Evolutionary conservation across 2,329 filamentous ascomycete genomes (phyloP).

Genomic region (Pseudodiploospora longispora): DNA sequence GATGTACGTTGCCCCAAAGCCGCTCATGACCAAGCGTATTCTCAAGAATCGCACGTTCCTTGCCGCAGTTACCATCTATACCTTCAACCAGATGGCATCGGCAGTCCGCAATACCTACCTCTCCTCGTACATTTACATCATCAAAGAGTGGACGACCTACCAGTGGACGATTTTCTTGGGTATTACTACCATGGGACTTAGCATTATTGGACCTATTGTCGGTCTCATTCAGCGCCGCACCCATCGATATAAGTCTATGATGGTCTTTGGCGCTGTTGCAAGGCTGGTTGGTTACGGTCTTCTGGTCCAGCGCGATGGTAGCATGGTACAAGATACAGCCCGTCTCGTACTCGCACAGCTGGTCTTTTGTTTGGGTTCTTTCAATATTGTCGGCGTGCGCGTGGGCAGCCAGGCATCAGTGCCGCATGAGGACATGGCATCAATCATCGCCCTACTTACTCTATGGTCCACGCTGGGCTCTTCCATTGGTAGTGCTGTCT

Average conservation of each 20-base stretch:
- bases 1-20: constrained; percentile 45
- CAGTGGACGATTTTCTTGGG: constrained; percentile 37
- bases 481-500: constrained; percentile 36
- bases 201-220: no score
- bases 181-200: constrained; percentile 28
- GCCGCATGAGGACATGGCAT: constrained; percentile 45
- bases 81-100: constrained; percentile 29
- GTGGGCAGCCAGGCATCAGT: constrained; percentile 50
- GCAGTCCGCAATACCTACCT: constrained; percentile 43
- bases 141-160: constrained; percentile 41
- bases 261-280: constrained; percentile 39
- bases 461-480: constrained; percentile 36
- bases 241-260: constrained; percentile 12
- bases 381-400: constrained; percentile 39
- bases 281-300: constrained; percentile 43
- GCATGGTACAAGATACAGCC: constrained; percentile 30
- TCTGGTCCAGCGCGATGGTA: constrained; percentile 43
- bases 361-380: no score
- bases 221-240: no score
- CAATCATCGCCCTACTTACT: constrained; percentile 37
- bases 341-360: no score
- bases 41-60: constrained; percentile 44
- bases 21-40: constrained; percentile 47
- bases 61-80: constrained; percentile 38
- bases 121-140: constrained; percentile 46